A percentile compares a stretch with the other conserved stretches of the same genome.
phyloP scores from a whole-genome alignment of 2,329 filamentous ascomycete species.

The Beauveria medogensis region DNA sequence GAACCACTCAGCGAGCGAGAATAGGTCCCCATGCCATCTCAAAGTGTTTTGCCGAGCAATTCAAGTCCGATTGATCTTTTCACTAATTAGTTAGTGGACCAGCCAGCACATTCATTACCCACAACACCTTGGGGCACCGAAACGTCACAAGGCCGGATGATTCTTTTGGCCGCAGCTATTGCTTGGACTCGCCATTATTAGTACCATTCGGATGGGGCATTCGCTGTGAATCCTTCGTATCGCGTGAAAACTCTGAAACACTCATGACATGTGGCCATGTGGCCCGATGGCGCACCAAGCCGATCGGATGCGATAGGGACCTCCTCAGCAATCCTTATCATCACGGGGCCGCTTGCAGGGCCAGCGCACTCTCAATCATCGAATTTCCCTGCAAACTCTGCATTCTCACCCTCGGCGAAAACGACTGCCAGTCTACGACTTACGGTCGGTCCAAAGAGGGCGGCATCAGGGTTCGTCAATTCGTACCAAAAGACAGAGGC shows the following conservation, averaged over 20 bases:
- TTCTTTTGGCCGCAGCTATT: background rate
- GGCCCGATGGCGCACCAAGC: background rate
- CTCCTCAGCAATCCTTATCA: background rate
- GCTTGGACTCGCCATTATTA: background rate
- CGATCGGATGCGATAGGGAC: background rate
- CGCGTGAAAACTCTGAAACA: background rate
- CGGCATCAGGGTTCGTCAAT: background rate
- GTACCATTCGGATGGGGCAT: background rate
- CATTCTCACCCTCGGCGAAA: background rate
- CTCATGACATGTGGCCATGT: background rate
- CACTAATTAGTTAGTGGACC: background rate
- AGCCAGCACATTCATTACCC: background rate
- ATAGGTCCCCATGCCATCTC: background rate
- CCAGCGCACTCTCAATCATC: background rate
- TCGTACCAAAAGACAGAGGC: background rate
- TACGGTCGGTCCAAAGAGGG: background rate
- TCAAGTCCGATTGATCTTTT: conserved; percentile 5
- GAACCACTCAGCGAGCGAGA: background rate
- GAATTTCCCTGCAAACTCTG: background rate
- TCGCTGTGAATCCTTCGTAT: background rate
- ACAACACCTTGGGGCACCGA: background rate
- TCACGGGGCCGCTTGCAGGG: background rate
- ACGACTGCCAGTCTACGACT: background rate
- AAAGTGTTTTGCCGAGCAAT: background rate
- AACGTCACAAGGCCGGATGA: conserved; percentile 6